Evolutionary conservation across 192 early-diverging fungal species (phyloP).

Genomic region (Backusella westeae): DNA sequence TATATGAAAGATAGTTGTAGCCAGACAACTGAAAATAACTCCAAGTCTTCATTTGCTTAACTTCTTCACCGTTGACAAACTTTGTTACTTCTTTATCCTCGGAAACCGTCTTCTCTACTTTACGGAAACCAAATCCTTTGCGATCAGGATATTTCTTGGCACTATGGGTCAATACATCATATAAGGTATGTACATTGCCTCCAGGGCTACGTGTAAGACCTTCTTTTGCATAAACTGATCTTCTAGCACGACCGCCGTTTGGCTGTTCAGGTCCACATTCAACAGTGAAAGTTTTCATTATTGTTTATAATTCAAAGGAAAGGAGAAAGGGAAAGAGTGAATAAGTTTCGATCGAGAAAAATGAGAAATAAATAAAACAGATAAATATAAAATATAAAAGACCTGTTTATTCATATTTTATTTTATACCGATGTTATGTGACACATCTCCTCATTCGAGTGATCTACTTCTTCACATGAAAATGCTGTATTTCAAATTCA

Average conservation of each 20-base stretch:
- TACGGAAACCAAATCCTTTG: slow-evolving; percentile 70
- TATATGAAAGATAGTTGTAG: slow-evolving; percentile 84
- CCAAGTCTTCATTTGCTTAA: slow-evolving; percentile 77
- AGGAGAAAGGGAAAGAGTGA: background rate
- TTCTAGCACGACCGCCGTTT: slow-evolving; percentile 37
- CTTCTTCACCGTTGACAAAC: slow-evolving; percentile 52
- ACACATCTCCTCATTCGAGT: background rate
- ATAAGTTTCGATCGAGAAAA: background rate
- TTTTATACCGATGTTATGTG: background rate
- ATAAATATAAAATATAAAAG: background rate
- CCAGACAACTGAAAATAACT: slow-evolving; percentile 74
- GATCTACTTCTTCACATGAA: slow-evolving; percentile 9
- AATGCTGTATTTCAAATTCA: slow-evolving; percentile 1
- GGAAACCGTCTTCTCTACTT: slow-evolving; percentile 59
- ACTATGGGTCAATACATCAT: slow-evolving; percentile 66
- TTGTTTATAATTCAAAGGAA: slow-evolving; percentile 6
- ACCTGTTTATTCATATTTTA: background rate
- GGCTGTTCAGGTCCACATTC: slow-evolving; percentile 30
- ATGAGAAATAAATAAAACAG: background rate
- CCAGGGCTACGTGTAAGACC: slow-evolving; percentile 42
- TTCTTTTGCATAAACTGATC: slow-evolving; percentile 44
- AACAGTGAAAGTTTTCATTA: slow-evolving; percentile 25
- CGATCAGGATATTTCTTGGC: slow-evolving; percentile 52
- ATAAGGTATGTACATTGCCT: slow-evolving; percentile 60
- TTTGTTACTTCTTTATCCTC: slow-evolving; percentile 76